Conservation (phyloP, 2,329 filamentous ascomycete species). For the Aureobasidium mangrovei region DNA sequence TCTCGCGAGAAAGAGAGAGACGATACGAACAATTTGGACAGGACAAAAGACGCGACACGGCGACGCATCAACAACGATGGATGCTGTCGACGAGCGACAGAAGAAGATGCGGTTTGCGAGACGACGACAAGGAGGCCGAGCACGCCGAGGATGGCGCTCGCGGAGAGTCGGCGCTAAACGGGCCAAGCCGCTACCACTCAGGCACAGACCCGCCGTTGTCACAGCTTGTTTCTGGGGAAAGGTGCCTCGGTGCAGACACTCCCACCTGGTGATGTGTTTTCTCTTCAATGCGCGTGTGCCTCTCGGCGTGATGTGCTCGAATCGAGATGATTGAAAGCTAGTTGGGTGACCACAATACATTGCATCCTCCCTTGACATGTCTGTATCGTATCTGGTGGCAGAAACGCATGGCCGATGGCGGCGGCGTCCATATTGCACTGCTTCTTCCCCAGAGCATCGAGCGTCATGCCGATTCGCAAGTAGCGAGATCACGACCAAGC, state of each 20-base stretch:
- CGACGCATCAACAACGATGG: constrained; percentile 9
- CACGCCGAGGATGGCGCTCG: background rate
- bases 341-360: too few species aligned
- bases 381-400: too few species aligned
- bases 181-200: background rate
- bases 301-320: too few species aligned
- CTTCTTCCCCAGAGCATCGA: too few species aligned
- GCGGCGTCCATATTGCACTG: too few species aligned
- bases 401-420: too few species aligned
- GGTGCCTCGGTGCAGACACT: background rate
- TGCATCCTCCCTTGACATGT: too few species aligned
- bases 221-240: background rate
- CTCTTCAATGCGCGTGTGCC: too few species aligned
- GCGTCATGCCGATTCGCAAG: too few species aligned
- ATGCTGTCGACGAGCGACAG: constrained; percentile 4
- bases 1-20: constrained; percentile 12
- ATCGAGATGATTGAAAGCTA: too few species aligned
- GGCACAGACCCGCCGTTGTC: constrained; percentile 6
- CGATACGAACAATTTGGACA: constrained; percentile 17
- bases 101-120: background rate
- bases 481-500: too few species aligned
- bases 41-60: constrained; percentile 1
- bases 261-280: background rate
- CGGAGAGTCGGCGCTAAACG: constrained; percentile 1
- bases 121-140: background rate